Base-by-base conservation (phyloP, 2,329 filamentous ascomycete species). In the Sarocladium kiliense region DNA sequence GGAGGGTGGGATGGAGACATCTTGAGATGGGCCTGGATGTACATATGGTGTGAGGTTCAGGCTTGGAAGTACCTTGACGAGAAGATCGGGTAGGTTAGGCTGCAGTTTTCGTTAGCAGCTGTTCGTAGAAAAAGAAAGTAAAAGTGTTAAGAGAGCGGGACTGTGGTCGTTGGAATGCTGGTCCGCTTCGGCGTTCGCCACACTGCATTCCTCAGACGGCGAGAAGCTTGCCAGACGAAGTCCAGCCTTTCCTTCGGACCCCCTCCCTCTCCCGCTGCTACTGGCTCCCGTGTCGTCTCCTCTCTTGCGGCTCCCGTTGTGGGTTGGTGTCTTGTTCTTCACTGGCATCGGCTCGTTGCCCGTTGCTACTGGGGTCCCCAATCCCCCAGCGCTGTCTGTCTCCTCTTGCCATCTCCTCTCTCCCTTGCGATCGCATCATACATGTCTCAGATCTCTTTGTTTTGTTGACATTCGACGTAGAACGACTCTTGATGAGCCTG, bases 121-220 rank as follows among this genome's bases (percentile, higher is more conserved):
- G 18, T 9, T 10, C 6, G 6, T 5, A 39, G 36, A 39, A n/a
- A 11, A 10, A 39, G 19, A 23, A 44, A 25, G 9, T n/a, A 47
- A 23, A 27, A 18, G 19, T 44, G 41, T 21, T 44, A 12, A 7
- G 21, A 3, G 44, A 21, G 30, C n/a, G 7, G 16, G 47, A 51
- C 21, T 32, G 30, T 14, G 27, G 47, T n/a, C 19, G 47, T 36
- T 51, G 47, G 47, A 51, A 51, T 51, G 47, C 18, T 51, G 47
- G 47, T 51, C 47, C 47, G 47, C 47, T 51, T 51, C 47, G 47
- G 47, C 30, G 44, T 51, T 51, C 47, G 47, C 47, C 47, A 51
- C 47, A 36, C 18, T 51, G 47, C 47, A 51, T 51, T 51, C 47
- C 47, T 34, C 47, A 36, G 44, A 49, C n/a, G 44, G 14, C 25